A percentile compares a stretch with the other conserved stretches of the same genome.
Evolutionary conservation across 441 rosid genomes (phyloP).

Genomic region (Populus hybrid): DNA sequence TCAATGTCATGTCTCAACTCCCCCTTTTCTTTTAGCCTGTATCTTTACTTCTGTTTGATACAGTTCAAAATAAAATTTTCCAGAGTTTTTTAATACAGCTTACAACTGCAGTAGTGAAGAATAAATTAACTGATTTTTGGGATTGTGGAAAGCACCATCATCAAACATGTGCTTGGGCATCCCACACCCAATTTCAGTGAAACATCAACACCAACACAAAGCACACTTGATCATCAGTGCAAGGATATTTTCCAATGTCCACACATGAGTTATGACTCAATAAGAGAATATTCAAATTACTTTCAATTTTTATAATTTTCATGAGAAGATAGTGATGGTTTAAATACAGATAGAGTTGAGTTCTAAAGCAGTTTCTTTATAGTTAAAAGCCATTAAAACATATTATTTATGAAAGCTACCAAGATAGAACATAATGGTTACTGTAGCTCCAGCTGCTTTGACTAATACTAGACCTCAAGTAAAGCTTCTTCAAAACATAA

Average conservation of each 20-base stretch:
- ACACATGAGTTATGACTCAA: neutral
- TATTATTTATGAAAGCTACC: neutral
- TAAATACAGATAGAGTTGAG: neutral
- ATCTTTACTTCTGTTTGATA: neutral
- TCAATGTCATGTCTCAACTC: neutral
- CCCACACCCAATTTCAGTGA: neutral
- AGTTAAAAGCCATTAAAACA: neutral
- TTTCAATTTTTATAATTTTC: neutral
- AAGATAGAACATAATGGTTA: neutral
- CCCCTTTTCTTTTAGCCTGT: neutral
- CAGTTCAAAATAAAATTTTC: neutral
- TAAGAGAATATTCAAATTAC: neutral
- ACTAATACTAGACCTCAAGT: neutral
- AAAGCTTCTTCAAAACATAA: neutral
- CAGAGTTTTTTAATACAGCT: neutral
- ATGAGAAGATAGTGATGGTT: neutral
- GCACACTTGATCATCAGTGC: neutral
- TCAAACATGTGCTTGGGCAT: neutral
- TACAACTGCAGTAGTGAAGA: neutral
- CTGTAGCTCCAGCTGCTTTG: slow-evolving; percentile 1
- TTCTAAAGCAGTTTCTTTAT: neutral
- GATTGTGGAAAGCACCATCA: neutral
- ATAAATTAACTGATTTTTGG: neutral
- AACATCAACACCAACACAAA: neutral
- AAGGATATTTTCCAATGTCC: neutral